Base-by-base conservation (phyloP, 768 basidiomycete species). In the Phlebiopsis flavidoalba region DNA sequence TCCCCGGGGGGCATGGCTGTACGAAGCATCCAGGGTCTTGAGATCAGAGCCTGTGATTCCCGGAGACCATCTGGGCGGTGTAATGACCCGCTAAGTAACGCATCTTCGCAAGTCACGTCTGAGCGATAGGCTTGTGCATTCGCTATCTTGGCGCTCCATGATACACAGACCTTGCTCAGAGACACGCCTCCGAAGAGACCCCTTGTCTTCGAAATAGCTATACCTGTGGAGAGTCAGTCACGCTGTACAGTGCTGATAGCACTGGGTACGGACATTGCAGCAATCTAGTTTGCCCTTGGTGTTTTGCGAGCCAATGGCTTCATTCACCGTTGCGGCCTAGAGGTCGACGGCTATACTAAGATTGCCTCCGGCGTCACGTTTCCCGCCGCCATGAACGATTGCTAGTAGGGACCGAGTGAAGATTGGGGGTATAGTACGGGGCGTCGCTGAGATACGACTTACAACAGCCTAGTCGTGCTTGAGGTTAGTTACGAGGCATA, bases 311-410 rank as follows among this genome's bases (percentile, higher is more conserved):
- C 93, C 95, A 2, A 79, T 80, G 3, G 94, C 96, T 76, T 98
- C 96, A n/a, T 76, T 98, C 96, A n/a, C 91, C 92, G 69, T 94
- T 98, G 31, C 96, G 86, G 21, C 96, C 96, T 0, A 98, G 76
- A 10, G 96, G 96, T 2, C 96, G 0, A 97, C 80, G 8, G 95
- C 89, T 48, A 93, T 76, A 63, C 93, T 94, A 73, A 95, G 76
- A 69, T 95, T 96, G 14, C 95, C 95, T 19, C 95, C 95, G 2
- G 76, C 2, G 91, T 94, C 60, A 99, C 71, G 7, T 88, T 91
- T 8, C 97, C 96, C 15, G 94, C 89, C 12, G 94, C 82, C 96
- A 98, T 98, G 75, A 99, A 98, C 1, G 89, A 87, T 73, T 77
- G 82, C 84, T 90, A 68, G 31, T 24, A 15, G 35, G 57, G 0